Evolutionary conservation across 495 filamentous ascomycete species (phyloP).

Genomic region (Daldinia vernicosa): DNA sequence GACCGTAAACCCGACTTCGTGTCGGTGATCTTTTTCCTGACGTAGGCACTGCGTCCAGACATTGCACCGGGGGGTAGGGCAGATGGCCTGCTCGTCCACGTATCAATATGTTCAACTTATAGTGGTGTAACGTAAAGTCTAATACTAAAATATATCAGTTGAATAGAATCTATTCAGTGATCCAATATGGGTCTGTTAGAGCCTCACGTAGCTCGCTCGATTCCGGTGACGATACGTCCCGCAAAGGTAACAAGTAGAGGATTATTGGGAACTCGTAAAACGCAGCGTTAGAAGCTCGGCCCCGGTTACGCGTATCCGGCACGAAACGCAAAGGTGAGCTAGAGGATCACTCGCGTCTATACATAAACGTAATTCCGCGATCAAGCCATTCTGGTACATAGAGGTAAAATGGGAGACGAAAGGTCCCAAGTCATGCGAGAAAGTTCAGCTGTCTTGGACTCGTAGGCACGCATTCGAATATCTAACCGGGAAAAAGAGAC

Average conservation of each 20-base stretch:
- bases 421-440: conserved; percentile 7
- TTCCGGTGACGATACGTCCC: neutral
- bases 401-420: neutral
- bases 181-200: neutral
- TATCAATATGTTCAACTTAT: neutral
- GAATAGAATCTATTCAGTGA: neutral
- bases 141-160: neutral
- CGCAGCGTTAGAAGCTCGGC: neutral
- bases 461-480: conserved; percentile 18
- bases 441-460: conserved; percentile 26
- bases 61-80: conserved; percentile 43
- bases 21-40: conserved; percentile 63
- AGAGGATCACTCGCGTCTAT: neutral
- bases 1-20: conserved; percentile 50
- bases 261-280: neutral
- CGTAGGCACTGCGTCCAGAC: conserved; percentile 65
- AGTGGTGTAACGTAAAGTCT: neutral
- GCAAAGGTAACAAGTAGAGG: neutral
- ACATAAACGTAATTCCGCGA: conserved; percentile 17
- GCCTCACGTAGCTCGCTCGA: neutral
- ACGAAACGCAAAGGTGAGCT: conserved; percentile 3
- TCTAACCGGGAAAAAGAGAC: conserved; percentile 27
- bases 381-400: neutral
- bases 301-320: conserved; percentile 8
- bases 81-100: neutral